Evolutionary conservation across 1,139 yeast species (phyloP), one percentile per base, ranked within the genome.

Genomic region (Candida mesenterica): DNA sequence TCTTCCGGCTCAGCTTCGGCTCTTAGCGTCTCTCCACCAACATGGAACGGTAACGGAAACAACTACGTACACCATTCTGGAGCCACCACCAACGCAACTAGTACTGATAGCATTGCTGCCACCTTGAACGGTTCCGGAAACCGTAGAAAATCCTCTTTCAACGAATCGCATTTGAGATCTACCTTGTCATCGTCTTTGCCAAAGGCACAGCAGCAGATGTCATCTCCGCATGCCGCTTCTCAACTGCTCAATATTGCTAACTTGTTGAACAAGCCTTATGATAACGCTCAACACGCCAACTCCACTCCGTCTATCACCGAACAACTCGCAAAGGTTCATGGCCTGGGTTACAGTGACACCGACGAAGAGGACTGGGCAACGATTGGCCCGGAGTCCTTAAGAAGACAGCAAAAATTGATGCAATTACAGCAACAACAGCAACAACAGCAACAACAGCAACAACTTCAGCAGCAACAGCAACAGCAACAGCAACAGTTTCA

Each of bases 331-430:
- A 33, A 30, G 16, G 29, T 26, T 36, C 33, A 28, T 24, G 29
- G 32, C 10, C 37, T 34, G 22, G 48, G 41, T 28, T 45, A 46
- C 33, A 60, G 67, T 35, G 74, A 86, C 50, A 87, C 96, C 0
- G 97, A 89, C 59, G 97, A 90, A 54, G 97, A 89, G 57, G 97
- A 89, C 60, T 89, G 97, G 97, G 86, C 81, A 43, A 67, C 88
- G 0, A 82, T 89, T 36, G 97, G 96, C 1, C 88, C 96, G 0
- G 82, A 72, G 31, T 62, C 72, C 30, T 58, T 82, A 35, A 60
- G 83, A 32, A 68, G 29, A 29, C 36, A 31, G 30, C 29, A 36
- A 10, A 42, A 39, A 35, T 17, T 36, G 38, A 37, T 40, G 32
- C 27, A 38, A 33, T 26, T 12, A 22, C 28, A 17, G 30, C 28